phyloP scores from a whole-genome alignment of 805 yeast genomes.

The Candida yuanshanica region DNA sequence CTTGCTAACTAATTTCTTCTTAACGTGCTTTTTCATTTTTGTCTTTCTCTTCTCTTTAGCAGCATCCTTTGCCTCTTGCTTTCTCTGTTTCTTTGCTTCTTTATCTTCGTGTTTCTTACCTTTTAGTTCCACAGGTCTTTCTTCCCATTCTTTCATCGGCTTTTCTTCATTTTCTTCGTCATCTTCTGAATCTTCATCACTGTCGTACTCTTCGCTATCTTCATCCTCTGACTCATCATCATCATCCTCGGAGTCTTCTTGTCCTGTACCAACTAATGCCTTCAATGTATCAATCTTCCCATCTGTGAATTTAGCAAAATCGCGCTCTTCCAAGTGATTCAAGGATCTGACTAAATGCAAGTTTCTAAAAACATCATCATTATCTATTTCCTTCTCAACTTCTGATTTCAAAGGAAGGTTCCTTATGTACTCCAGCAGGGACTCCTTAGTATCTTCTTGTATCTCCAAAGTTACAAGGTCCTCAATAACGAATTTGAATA shows the following conservation, averaged over 20 bases:
- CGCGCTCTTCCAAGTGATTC: conserved; percentile 85
- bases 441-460: conserved; percentile 32
- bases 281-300: conserved; percentile 80
- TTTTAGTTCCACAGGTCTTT: conserved; percentile 34
- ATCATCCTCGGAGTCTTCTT: conserved; percentile 23
- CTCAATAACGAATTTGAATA: conserved; percentile 73
- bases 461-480: conserved; percentile 33
- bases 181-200: conserved; percentile 29
- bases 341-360: conserved; percentile 71
- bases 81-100: conserved; percentile 69
- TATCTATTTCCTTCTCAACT: conserved; percentile 49
- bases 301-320: conserved; percentile 68
- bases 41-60: conserved; percentile 74
- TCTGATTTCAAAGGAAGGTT: conserved; percentile 50
- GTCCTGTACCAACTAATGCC: conserved; percentile 43
- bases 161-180: conserved; percentile 29
- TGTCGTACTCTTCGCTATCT: conserved; percentile 25
- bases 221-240: conserved; percentile 23
- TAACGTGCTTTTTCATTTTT: conserved; percentile 77
- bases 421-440: conserved; percentile 38
- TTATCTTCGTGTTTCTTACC: conserved; percentile 81
- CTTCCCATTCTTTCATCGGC: conserved; percentile 41
- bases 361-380: conserved; percentile 86
- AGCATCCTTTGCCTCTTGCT: conserved; percentile 69
- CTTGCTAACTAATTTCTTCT: conserved; percentile 68